phyloP scores from a whole-genome alignment of 208 protist genomes.

The Crithidia expoeki region DNA sequence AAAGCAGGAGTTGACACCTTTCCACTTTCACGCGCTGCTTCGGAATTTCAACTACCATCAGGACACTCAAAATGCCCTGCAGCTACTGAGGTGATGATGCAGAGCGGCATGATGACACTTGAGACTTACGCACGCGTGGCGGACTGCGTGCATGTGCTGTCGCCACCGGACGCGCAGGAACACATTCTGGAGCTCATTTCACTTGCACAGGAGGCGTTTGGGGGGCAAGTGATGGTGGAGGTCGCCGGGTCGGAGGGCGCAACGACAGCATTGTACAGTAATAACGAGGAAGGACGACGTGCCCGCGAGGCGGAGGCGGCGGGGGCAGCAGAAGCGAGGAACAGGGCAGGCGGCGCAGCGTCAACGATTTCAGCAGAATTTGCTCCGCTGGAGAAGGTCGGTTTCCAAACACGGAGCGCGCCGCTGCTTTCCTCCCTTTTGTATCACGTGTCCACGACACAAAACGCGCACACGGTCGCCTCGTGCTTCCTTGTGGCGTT shows the following conservation, averaged over 20 bases:
- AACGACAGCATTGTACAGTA: constrained; percentile 45
- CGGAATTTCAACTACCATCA: constrained; percentile 80
- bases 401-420: constrained; percentile 15
- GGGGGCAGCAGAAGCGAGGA: not conserved
- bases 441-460: constrained; percentile 64
- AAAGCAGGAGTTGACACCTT: constrained; percentile 51
- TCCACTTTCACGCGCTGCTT: constrained; percentile 83
- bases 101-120: constrained; percentile 55
- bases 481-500: constrained; percentile 63
- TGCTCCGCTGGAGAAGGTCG: not conserved
- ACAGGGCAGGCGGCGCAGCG: constrained; percentile 2
- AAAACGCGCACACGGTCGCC: constrained; percentile 32
- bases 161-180: constrained; percentile 53
- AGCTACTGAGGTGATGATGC: constrained; percentile 78
- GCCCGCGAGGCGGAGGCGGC: constrained; percentile 16
- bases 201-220: constrained; percentile 59
- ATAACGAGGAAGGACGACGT: constrained; percentile 16
- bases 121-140: constrained; percentile 79
- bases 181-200: constrained; percentile 52
- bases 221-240: constrained; percentile 37
- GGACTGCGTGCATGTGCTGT: constrained; percentile 69
- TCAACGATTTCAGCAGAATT: too few relatives aligned
- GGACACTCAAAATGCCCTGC: constrained; percentile 67
- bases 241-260: constrained; percentile 42
- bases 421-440: constrained; percentile 79